Base-by-base conservation (phyloP, 2,329 filamentous ascomycete species). In the Pseudogymnoascus sp. region DNA sequence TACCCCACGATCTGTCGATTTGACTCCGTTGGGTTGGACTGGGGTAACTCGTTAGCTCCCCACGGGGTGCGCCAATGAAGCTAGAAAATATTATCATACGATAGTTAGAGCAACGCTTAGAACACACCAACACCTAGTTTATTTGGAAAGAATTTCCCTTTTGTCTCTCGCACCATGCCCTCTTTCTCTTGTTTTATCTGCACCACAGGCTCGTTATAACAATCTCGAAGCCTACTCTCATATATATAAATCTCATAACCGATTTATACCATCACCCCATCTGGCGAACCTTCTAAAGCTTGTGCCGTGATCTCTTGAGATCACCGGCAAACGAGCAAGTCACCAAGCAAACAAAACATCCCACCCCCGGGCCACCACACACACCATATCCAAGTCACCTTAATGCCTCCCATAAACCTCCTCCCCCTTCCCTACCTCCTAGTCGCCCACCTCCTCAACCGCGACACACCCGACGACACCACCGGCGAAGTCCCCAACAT, bases 281-380 rank as follows among this genome's bases (percentile, higher is more conserved):
- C 29, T 56, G 50, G 50, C 50, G 29, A 56, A 56, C 29, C 29
- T 56, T 33, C 9, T 11, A 56, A 56, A 26, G 50, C 50, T 56
- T 56, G 50, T 13, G 50, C 50, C 50, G 50, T 56, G 50, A 56
- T 56, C 50, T 56, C 50, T 56, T n/a, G 50, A 56, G 50, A 56
- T 56, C 50, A 56, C 17, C 29, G 50, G 50, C 50, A 56, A 33
- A 33, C 50, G 50, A 56, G 50, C 26, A 33, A 56, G 50, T 33
- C 19, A 33, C 29, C 29, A 56, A 56, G 29, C 26, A 56, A 56
- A 19, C n/a, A 33, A 33, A 29, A 17, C 46, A 29, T 53, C 23
- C 44, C n/a, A 31, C n/a, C 9, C 7, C 26, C 7, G 3, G 4
- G 23, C 13, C 21, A 50, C 17, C 42, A 26, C 21, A 9, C 15